Base-by-base conservation (phyloP, 192 early-diverging fungal genomes). In the Gamsiella multidivaricata region DNA sequence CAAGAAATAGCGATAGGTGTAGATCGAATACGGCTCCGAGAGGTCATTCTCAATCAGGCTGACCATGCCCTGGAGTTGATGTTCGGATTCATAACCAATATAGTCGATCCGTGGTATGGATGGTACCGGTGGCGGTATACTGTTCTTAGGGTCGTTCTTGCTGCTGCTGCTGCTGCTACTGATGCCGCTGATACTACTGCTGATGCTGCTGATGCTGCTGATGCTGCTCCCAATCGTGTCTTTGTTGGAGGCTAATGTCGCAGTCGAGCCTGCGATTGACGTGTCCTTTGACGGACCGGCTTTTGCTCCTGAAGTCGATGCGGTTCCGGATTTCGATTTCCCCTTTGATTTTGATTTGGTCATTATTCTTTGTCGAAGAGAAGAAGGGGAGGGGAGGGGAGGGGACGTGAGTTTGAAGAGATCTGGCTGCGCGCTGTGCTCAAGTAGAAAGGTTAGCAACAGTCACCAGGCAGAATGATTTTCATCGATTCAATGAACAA, bases 1-100 rank as follows among this genome's bases (percentile, higher is more conserved):
- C 5, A 98, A 86, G 69, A 98, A 98, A 71, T 94, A 99, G 33
- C 97, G 91, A 81, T 98, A 99, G 2, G 97, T 98, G 76, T 96
- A 99, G 45, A 99, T 91, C 9, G 96, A 93, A 73, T 99, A 99
- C 2, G 97, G 96, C 65, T 99, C 97, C 4, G 96, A 97, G 14
- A 99, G 88, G 68, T 97, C 96, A n/a, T 90, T 89, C 57, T 97
- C 95, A 34, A 98, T 95, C 43, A 98, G 84, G 11, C 68, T 66
- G 53, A 91, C 91, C 14, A 97, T 95, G 3, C 83, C 81, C 17
- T 87, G 81, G 17, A 98, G 85, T 62, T 98, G 93, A 15, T 80
- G 63, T 64, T 98, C 97, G 1, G 80, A 86, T 46, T 85, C 67
- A 79, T 95, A 97, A 28, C 82, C 83, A 15, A 85, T 72, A 74